These are phyloP conservation scores for Ramaria rubella DNA, from an alignment of 768 basidiomycete species.

Conservation along the genomic window DNA sequence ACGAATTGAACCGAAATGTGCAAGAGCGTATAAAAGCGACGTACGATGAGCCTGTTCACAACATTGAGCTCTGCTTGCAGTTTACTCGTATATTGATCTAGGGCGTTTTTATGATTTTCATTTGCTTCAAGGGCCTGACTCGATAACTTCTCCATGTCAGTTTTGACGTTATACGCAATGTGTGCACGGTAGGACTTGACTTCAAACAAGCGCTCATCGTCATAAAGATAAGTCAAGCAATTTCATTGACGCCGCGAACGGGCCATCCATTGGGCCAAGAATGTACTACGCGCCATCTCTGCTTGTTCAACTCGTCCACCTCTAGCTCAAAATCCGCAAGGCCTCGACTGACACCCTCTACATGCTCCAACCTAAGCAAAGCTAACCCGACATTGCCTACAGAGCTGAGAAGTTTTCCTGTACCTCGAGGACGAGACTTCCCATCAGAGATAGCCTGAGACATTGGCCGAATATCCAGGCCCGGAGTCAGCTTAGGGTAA, in stretches of 20 bases:
- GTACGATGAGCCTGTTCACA: conserved; percentile 57
- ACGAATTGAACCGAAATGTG: background rate
- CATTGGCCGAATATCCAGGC: background rate
- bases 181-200: too few species aligned
- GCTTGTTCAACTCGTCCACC: conserved; percentile 18
- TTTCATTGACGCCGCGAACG: conserved; percentile 48
- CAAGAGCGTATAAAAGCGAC: conserved; percentile 21
- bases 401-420: conserved; percentile 68
- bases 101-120: conserved; percentile 53
- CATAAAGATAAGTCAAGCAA: conserved; percentile 6
- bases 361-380: conserved; percentile 73
- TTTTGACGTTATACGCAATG: too few species aligned
- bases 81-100: conserved; percentile 50
- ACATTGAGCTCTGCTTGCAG: conserved; percentile 51
- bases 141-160: background rate
- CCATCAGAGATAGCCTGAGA: conserved; percentile 12
- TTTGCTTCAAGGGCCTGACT: conserved; percentile 48
- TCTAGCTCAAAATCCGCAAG: conserved; percentile 35
- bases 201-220: too few species aligned
- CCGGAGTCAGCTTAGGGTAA: too few species aligned
- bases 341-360: conserved; percentile 46
- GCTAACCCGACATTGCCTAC: conserved; percentile 61
- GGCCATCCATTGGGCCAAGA: conserved; percentile 55
- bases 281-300: conserved; percentile 39
- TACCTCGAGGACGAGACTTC: conserved; percentile 59